Evolutionary conservation across 1,139 yeast genomes (phyloP).

Genomic region (Tardiomyces depauwii): DNA sequence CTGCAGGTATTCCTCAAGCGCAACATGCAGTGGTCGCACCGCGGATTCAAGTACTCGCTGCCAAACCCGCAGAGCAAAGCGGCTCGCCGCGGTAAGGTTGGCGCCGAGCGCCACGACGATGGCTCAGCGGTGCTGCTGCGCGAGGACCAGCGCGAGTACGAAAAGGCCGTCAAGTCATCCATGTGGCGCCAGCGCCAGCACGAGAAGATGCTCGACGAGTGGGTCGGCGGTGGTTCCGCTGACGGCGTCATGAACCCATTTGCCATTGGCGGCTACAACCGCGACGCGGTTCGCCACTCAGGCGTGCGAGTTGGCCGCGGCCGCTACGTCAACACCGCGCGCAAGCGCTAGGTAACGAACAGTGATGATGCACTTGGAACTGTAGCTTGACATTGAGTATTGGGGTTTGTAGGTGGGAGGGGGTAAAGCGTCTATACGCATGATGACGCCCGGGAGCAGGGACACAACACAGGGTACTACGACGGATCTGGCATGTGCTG

Average conservation of each 20-base stretch:
- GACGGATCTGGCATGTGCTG: no score
- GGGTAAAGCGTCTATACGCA: no score
- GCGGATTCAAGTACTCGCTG: constrained; percentile 73
- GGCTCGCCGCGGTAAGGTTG: constrained; percentile 17
- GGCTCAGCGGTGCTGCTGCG: constrained; percentile 38
- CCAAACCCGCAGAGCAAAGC: constrained; percentile 36
- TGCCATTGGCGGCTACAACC: constrained; percentile 44
- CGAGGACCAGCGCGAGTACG: constrained; percentile 93
- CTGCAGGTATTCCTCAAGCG: constrained; percentile 84
- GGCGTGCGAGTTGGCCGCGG: constrained; percentile 80
- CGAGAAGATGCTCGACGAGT: constrained; percentile 74
- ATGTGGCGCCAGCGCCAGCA: constrained; percentile 81
- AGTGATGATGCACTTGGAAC: no score
- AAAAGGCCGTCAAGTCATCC: constrained; percentile 75
- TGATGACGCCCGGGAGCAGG: no score
- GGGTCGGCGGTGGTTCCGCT: constrained; percentile 93
- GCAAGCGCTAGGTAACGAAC: constrained; percentile 1
- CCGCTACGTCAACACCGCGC: constrained; percentile 56
- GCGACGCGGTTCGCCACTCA: constrained; percentile 38
- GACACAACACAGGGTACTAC: no score
- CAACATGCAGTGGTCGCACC: constrained; percentile 86
- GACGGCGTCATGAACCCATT: constrained; percentile 89
- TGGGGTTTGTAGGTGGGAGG: no score
- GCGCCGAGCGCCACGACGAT: constrained; percentile 15
- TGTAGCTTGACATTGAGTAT: no score